Base-by-base conservation (phyloP, 331 rosid species). In the Prunus yedoensis region DNA sequence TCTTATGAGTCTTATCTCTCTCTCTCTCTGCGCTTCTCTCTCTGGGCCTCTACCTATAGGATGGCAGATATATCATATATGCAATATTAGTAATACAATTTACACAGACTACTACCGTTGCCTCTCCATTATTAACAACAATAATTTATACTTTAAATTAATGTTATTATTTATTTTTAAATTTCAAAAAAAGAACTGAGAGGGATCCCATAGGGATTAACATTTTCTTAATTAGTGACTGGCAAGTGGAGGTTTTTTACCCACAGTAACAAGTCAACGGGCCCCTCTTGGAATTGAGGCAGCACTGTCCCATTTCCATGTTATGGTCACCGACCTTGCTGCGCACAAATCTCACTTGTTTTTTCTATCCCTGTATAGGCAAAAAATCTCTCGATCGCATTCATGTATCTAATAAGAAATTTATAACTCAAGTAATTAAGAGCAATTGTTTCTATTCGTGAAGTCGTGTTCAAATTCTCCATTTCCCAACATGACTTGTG, bases 161-260 rank as follows among this genome's bases (percentile, higher is more conserved):
- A 38, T 38, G 43, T 38, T 38, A 38, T 38, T 65, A 38, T 18
- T 62, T 61, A 61, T 35, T 28, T 43, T 63, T 9, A 7, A 11
- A 9, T 35, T 35, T 30, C 10, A 25, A 17, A 16, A 27, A 13
- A 35, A 17, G 17, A 23, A 65, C n/a, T 3, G 14, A 4, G 51
- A 65, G 27, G 49, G 69, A 60, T 58, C 10, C 67, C 27, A 51
- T 81, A 38, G 85, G 85, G 89, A 85, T 87, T 78, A 78, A 80
- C 85, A 81, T 41, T 71, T 25, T 25, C 53, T 27, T 51, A 25
- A 12, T 54, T 25, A 15, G 83, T 71, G 76, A 91, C 89, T 47
- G 90, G 84, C 92, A 87, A 71, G 80, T 87, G 94, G 80, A 80
- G 91, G 88, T 85, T 68, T 20, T 66, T 75, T 32, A 78, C 73